Conservation (phyloP, 2,329 filamentous ascomycete species). For the Madurella mycetomatis region DNA sequence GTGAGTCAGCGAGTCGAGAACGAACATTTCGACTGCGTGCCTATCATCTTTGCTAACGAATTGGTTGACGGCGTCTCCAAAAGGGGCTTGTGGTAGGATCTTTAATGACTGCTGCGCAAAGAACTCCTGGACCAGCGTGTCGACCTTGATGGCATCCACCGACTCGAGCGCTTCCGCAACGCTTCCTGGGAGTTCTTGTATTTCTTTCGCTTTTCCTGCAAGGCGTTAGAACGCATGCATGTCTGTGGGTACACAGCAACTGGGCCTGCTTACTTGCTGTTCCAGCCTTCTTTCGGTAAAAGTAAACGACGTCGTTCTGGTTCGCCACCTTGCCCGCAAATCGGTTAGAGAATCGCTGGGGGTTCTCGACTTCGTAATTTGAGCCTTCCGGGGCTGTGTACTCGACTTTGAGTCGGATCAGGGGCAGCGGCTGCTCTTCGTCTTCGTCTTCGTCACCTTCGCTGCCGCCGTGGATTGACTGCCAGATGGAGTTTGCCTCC, state of each 20-base stretch:
- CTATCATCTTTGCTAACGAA: constrained; percentile 96
- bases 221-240: constrained; percentile 18
- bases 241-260: not conserved
- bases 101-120: constrained; percentile 83
- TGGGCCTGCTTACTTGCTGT: constrained; percentile 38
- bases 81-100: constrained; percentile 86
- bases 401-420: constrained; percentile 88
- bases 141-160: constrained; percentile 78
- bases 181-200: constrained; percentile 59
- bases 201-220: constrained; percentile 41
- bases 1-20: constrained; percentile 64
- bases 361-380: constrained; percentile 87
- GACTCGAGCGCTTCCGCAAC: constrained; percentile 56
- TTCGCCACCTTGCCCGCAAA: constrained; percentile 92
- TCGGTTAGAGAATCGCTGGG: constrained; percentile 89
- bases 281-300: constrained; percentile 79
- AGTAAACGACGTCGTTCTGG: constrained; percentile 87
- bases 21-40: constrained; percentile 79
- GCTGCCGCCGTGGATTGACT: constrained; percentile 65
- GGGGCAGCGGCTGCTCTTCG: constrained; percentile 65
- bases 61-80: constrained; percentile 86
- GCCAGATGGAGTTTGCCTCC: constrained; percentile 77
- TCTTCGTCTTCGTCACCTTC: constrained; percentile 55
- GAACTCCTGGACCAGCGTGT: constrained; percentile 83
- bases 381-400: constrained; percentile 81